Base-by-base conservation (phyloP, 2,329 filamentous ascomycete genomes). In the Aspergillus sp. region DNA sequence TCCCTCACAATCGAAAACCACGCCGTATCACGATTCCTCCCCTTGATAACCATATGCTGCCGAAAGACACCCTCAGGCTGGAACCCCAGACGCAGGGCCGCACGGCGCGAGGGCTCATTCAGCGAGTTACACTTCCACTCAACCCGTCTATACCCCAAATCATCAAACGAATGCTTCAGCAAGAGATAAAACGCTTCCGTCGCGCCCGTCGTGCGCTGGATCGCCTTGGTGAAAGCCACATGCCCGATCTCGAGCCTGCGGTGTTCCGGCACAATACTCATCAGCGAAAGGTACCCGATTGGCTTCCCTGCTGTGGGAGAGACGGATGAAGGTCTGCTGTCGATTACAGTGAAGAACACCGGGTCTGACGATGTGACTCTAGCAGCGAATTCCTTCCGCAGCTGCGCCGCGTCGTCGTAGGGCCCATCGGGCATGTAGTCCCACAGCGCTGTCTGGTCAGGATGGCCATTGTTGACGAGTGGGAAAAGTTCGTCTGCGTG, bases 111-210 rank as follows among this genome's bases (percentile, higher is more conserved):
- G 0, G 80, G 74, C 37, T 64, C 73, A 65, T 89, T 89, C 11
- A 85, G 71, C 15, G 76, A 63, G 66, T 88, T 80, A 53, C 83
- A 85, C 64, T 88, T 89, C 86, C 86, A 89, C 68, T 88, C 85
- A 4, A 86, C 79, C 7, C 86, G 75, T 3, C 80, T 69, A 66
- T 84, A 86, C 0, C 80, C 77, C 20, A 87, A 66, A 2, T 78
- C 75, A 3, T 82, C 79, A 62, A 88, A 83, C 0, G 79, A 79
- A 54, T 84, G 75, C 39, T 74, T 73, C 44, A 83, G 76, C n/a
- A 87, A 68, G 1, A 88, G 72, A 59, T 82, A 86, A 59, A 83
- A 77, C 0, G 80, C 77, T 67, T 88, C 86, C 0, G 85, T 88
- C 0, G 84, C 81, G 6, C 76, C 78, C 0, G 77, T 76, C 0